Evolutionary conservation across 2,329 filamentous ascomycete species (phyloP).

Genomic region (Penicillium sp.): DNA sequence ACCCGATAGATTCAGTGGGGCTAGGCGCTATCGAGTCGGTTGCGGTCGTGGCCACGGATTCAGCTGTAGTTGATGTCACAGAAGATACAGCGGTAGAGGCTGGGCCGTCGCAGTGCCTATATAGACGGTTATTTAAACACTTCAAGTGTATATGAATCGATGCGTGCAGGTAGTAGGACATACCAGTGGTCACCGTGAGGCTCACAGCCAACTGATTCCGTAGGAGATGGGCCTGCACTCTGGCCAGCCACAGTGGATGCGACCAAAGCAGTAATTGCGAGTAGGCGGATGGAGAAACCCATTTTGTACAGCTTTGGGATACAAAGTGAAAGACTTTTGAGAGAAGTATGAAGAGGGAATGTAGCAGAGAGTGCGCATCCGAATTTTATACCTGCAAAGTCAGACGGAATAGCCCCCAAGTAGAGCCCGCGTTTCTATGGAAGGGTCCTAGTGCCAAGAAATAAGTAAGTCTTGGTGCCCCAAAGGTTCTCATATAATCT

Average conservation of each 20-base stretch:
- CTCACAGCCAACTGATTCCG: conserved; percentile 29
- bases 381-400: conserved; percentile 18
- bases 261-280: conserved; percentile 21
- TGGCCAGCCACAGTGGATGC: conserved; percentile 16
- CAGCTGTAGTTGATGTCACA: not conserved
- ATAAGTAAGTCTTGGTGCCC: conserved; percentile 20
- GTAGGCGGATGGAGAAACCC: conserved; percentile 15
- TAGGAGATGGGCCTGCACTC: conserved; percentile 33
- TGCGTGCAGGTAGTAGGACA: not conserved
- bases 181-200: conserved; percentile 32
- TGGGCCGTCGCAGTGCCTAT: conserved; percentile 33
- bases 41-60: conserved; percentile 3
- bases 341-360: too few species aligned
- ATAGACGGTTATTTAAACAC: not conserved
- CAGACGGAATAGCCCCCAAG: not conserved
- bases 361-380: not conserved
- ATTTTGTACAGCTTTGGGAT: conserved; percentile 6
- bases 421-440: not conserved
- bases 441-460: conserved; percentile 15
- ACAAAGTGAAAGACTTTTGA: not conserved
- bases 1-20: conserved; percentile 23
- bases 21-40: conserved; percentile 17
- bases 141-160: too few species aligned
- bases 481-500: conserved; percentile 21
- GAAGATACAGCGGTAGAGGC: conserved; percentile 9